Base-by-base conservation (phyloP, 768 basidiomycete genomes). In the Serendipita sp. region DNA sequence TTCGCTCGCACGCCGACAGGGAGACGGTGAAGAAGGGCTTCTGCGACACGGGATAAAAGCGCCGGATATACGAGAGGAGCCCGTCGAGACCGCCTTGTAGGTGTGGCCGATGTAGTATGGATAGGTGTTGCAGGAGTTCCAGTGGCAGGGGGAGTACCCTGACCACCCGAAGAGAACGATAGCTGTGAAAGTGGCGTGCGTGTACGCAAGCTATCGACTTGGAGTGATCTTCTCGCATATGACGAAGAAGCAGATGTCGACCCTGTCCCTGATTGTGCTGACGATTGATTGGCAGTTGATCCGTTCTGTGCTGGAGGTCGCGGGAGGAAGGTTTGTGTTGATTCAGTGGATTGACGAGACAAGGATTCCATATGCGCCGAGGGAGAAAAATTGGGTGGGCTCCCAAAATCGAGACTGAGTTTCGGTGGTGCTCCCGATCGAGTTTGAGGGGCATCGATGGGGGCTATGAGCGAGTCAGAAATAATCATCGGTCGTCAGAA, bases 51-150 rank as follows among this genome's bases (percentile, higher is more conserved):
- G 22, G 94, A 97, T 4, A 98, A 81, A 24, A 98, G 77, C 1
- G 96, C 96, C n/a, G 96, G 94, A 75, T 97, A 96, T 61, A 97
- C 85, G 44, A 86, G 77, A 28, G 90, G 89, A 38, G 83, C 78
- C 68, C 84, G 82, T 44, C 78, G 80, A 4, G 24, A 26, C 17
- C 26, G 24, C 26, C 26, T 76, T 69, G 44, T 70, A 64, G 50
- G 67, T 74, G 63, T 70, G 70, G 68, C 71, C 76, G 67, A 74
- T 44, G 61, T 70, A 60, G 73, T 68, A 63, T 68, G 42, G 24
- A 70, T 70, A 61, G 74, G 73, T 22, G 74, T 74, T 61, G 71
- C 70, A 63, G 72, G 77, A 62, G 70, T 68, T 61, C 24, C 64
- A 67, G 63, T 20, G 34, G 20, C 62, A 24, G n/a, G 41, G n/a